These are phyloP conservation scores for Candida andamanensis DNA, from an alignment of 805 yeast genomes.

Conservation along the genomic window DNA sequence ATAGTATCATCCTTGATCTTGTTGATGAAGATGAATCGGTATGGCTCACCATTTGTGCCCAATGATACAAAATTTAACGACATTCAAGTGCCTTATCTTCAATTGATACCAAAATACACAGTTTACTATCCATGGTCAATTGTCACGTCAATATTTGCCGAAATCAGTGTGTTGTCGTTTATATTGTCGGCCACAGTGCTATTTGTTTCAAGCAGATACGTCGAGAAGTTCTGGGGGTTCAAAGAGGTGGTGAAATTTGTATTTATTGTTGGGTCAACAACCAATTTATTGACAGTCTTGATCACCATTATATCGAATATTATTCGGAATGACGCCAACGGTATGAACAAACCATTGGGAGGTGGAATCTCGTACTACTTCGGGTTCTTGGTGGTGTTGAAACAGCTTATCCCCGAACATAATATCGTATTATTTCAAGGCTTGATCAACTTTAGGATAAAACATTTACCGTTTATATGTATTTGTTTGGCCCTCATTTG, in stretches of 20 bases:
- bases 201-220: conserved; percentile 38
- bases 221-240: conserved; percentile 49
- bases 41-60: conserved; percentile 9
- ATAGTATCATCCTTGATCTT: conserved; percentile 25
- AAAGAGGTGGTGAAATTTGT: conserved; percentile 47
- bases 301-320: conserved; percentile 35
- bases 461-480: conserved; percentile 54
- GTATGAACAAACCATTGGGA: conserved; percentile 43
- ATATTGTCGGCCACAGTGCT: conserved; percentile 33
- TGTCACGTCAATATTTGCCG: conserved; percentile 60
- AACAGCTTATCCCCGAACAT: conserved; percentile 56
- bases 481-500: conserved; percentile 27
- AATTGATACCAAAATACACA: conserved; percentile 57
- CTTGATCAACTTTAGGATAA: conserved; percentile 45
- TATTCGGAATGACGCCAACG: conserved; percentile 26
- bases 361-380: conserved; percentile 49
- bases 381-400: conserved; percentile 53
- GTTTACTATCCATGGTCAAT: conserved; percentile 62
- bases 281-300: conserved; percentile 51
- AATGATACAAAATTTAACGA: conserved; percentile 24
- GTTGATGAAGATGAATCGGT: conserved; percentile 13
- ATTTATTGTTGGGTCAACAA: conserved; percentile 47
- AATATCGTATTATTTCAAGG: conserved; percentile 46
- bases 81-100: conserved; percentile 52
- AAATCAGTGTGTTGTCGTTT: conserved; percentile 45